phyloP scores from a whole-genome alignment of 805 yeast species.

The Hanseniaspora clermontiae region DNA sequence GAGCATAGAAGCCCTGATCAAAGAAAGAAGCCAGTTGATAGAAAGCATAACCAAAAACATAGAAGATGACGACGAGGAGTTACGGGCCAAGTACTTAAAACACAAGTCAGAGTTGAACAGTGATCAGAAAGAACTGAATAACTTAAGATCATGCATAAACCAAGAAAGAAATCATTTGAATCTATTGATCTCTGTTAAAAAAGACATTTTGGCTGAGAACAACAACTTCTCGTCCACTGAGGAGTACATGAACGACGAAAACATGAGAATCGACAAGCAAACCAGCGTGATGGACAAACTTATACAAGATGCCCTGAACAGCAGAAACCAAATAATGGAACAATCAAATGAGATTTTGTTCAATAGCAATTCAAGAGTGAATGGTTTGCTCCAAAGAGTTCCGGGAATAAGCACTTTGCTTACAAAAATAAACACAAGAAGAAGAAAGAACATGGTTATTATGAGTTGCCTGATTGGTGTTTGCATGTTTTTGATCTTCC shows the following conservation, averaged over 20 bases:
- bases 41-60: conserved; percentile 40
- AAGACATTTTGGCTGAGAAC: conserved; percentile 58
- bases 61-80: conserved; percentile 28
- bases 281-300: conserved; percentile 67
- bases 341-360: conserved; percentile 51
- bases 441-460: conserved; percentile 78
- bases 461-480: conserved; percentile 58
- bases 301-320: conserved; percentile 73
- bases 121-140: conserved; percentile 48
- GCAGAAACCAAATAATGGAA: conserved; percentile 68
- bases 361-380: conserved; percentile 51
- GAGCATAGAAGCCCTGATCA: conserved; percentile 40
- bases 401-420: conserved; percentile 77
- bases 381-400: conserved; percentile 48
- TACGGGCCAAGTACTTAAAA: conserved; percentile 1
- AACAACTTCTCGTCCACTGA: conserved; percentile 32
- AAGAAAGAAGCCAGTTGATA: conserved; percentile 32
- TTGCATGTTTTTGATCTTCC: conserved; percentile 60
- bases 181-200: conserved; percentile 59
- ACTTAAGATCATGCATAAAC: conserved; percentile 44
- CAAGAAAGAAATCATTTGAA: conserved; percentile 71
- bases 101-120: conserved; percentile 67
- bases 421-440: conserved; percentile 71
- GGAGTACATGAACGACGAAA: conserved; percentile 68
- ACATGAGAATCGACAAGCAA: conserved; percentile 57